These are phyloP conservation scores for Houttuynia cordata DNA, from an alignment of 164 flowering plant genomes.

Conservation along the genomic window DNA sequence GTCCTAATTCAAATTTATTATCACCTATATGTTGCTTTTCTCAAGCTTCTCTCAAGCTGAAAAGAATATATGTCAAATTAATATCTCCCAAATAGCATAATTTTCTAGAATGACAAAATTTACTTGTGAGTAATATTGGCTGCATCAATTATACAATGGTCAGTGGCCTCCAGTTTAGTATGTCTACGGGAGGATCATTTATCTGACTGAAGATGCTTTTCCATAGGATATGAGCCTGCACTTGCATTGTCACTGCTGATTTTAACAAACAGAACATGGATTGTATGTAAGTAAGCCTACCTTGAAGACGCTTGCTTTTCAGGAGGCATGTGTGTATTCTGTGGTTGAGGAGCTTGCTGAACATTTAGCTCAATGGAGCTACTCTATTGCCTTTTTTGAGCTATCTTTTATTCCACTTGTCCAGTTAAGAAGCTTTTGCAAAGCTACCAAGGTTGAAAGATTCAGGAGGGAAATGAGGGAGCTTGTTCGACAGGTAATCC, in stretches of 20 bases:
- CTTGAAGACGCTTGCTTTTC: constrained; percentile 74
- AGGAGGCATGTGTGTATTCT: constrained; percentile 83
- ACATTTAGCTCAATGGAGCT: constrained; percentile 94
- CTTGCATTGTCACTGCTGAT: not conserved
- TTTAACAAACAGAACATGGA: not conserved
- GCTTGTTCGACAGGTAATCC: constrained; percentile 65
- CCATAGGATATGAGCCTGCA: not conserved
- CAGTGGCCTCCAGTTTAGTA: no score
- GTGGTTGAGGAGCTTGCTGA: constrained; percentile 83
- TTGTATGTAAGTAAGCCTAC: constrained; percentile 62
- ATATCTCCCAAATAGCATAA: no score
- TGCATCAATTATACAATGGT: no score
- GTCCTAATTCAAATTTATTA: no score
- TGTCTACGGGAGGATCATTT: no score
- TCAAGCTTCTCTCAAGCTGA: no score
- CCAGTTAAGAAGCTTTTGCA: constrained; percentile 67
- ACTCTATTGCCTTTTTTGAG: constrained; percentile 82
- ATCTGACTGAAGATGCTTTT: not conserved
- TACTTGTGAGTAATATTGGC: no score
- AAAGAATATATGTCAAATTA: no score
- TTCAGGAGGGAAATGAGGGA: constrained; percentile 66
- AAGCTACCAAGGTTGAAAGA: constrained; percentile 72
- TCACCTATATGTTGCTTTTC: no score
- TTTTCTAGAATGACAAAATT: no score
- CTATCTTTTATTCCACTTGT: constrained; percentile 65